phyloP scores from a whole-genome alignment of 2,329 filamentous ascomycete species.

The Phyllosticta capitalensis region DNA sequence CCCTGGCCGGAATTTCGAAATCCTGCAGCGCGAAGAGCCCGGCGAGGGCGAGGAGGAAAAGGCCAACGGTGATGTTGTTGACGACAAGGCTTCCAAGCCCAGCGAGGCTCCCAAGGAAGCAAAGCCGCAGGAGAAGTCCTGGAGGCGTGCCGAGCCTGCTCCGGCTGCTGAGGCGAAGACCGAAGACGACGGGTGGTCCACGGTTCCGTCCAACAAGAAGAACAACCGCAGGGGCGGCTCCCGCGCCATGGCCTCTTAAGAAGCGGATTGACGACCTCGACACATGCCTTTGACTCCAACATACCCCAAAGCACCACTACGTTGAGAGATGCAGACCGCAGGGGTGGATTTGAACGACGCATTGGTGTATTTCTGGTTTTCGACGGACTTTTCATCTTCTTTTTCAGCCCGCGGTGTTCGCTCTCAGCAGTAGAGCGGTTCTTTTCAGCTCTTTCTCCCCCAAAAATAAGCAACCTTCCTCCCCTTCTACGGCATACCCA shows the following conservation, averaged over 20 bases:
- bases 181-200: slow-evolving; percentile 47
- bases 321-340: neutral
- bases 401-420: slow-evolving; percentile 9
- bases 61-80: slow-evolving; percentile 42
- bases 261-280: neutral
- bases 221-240: slow-evolving; percentile 31
- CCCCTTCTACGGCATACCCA: slow-evolving; percentile 1
- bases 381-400: slow-evolving; percentile 4
- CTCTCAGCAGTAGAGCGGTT: slow-evolving; percentile 8
- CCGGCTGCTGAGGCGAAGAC: slow-evolving; percentile 24
- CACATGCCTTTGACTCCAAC: slow-evolving; percentile 6
- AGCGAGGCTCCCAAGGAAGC: slow-evolving; percentile 44
- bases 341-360: slow-evolving; percentile 8
- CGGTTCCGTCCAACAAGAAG: slow-evolving; percentile 39
- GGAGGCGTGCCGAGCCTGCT: slow-evolving; percentile 29
- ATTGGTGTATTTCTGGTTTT: slow-evolving; percentile 8
- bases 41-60: slow-evolving; percentile 23
- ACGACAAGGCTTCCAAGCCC: slow-evolving; percentile 46
- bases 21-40: slow-evolving; percentile 38
- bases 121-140: slow-evolving; percentile 30
- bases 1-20: slow-evolving; percentile 42
- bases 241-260: slow-evolving; percentile 40
- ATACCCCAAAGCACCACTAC: slow-evolving; percentile 6
- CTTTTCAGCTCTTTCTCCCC: slow-evolving; percentile 7
- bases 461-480: slow-evolving; percentile 9